Conservation (phyloP, 1,284 basidiomycete species). For the Gymnopus androsaceus region DNA sequence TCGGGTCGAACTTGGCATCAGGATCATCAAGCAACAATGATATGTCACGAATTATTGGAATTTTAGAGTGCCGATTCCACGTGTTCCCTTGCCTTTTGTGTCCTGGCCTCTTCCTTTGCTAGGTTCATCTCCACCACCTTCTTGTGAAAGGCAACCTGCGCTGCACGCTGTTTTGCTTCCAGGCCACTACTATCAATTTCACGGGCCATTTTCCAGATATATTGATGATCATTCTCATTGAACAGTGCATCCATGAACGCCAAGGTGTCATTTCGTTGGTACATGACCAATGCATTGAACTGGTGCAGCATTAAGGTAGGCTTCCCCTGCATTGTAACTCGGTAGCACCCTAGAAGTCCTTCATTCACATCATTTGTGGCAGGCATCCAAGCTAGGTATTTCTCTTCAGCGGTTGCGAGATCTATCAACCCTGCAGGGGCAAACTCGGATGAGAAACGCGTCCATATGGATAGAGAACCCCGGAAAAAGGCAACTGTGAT, state of each 20-base stretch:
- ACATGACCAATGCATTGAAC: constrained; percentile 10
- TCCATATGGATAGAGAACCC: constrained; percentile 14
- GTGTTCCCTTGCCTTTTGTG: too few relatives aligned
- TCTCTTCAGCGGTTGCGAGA: too few relatives aligned
- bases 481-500: constrained; percentile 14
- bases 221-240: constrained; percentile 6
- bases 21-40: too few relatives aligned
- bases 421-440: too few relatives aligned
- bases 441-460: constrained; percentile 20
- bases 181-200: neutral
- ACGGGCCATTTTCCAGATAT: constrained; percentile 10
- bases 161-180: neutral
- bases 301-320: neutral
- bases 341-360: neutral
- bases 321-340: neutral
- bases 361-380: too few relatives aligned
- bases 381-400: too few relatives aligned
- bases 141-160: too few relatives aligned
- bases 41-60: too few relatives aligned
- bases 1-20: too few relatives aligned
- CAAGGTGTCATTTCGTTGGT: constrained; percentile 10
- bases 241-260: constrained; percentile 14
- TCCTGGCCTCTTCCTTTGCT: too few relatives aligned
- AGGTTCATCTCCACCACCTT: too few relatives aligned
- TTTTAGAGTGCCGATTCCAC: too few relatives aligned